phyloP scores from a whole-genome alignment of 2,329 filamentous ascomycete species.

The Botrytis medusae region DNA sequence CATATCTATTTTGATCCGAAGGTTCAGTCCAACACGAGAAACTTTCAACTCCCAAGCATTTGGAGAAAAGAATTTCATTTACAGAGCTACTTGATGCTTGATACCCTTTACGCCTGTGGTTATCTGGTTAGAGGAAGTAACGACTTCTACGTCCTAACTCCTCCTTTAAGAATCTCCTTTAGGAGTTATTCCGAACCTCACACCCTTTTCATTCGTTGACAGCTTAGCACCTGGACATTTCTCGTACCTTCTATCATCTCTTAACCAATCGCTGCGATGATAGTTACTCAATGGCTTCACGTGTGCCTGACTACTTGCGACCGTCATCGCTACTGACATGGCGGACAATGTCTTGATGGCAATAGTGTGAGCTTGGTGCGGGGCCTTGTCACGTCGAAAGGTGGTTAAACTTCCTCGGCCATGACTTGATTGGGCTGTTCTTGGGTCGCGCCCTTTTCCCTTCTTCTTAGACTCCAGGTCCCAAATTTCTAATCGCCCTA shows the following conservation, averaged over 20 bases:
- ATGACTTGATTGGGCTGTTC: not conserved
- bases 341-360: conserved; percentile 1
- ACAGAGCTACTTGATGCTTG: not conserved
- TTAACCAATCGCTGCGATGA: not conserved
- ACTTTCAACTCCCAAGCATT: not conserved
- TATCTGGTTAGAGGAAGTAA: not conserved
- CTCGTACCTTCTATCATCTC: not conserved
- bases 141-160: not conserved
- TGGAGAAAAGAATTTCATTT: not conserved
- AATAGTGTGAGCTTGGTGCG: not conserved
- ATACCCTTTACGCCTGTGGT: not conserved
- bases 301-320: not conserved
- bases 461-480: too few species aligned
- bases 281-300: not conserved
- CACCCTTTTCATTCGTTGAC: not conserved
- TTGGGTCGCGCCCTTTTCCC: not conserved
- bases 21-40: conserved; percentile 16
- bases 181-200: not conserved
- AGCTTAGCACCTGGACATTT: not conserved
- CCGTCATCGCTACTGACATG: not conserved
- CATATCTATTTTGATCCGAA: conserved; percentile 14
- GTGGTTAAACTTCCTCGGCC: not conserved
- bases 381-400: not conserved
- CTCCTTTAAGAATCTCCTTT: not conserved
- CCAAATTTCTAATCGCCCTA: not conserved